These are phyloP conservation scores for Russula virescens DNA, from an alignment of 768 basidiomycete genomes.

Conservation along the genomic window DNA sequence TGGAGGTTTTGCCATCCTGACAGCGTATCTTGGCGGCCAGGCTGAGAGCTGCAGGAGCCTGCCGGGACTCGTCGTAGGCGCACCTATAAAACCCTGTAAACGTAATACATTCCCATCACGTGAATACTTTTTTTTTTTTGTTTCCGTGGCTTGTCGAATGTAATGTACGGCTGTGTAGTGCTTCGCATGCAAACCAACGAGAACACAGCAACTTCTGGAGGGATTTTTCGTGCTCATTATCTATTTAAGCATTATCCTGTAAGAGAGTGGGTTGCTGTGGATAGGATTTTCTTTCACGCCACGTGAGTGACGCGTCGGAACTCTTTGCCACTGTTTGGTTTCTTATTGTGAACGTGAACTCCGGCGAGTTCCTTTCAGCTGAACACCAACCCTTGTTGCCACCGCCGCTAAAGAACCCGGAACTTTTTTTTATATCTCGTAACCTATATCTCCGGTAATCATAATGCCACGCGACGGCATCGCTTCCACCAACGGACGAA, in stretches of 20 bases:
- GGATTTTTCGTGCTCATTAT: too few species aligned
- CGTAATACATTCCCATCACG: too few species aligned
- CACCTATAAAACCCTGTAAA: too few species aligned
- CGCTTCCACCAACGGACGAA: slow-evolving; percentile 1
- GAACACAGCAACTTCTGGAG: too few species aligned
- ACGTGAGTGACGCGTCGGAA: slow-evolving; percentile 20
- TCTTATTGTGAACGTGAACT: neutral
- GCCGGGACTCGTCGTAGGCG: too few species aligned
- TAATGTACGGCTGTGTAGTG: too few species aligned
- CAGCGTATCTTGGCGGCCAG: too few species aligned
- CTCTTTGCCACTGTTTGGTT: slow-evolving; percentile 18
- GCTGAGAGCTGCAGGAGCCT: too few species aligned
- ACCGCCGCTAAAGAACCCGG: neutral
- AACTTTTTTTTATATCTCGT: neutral
- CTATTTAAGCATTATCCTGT: neutral
- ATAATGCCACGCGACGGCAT: slow-evolving; percentile 19
- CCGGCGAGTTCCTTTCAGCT: neutral
- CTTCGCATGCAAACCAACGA: too few species aligned
- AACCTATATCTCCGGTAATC: neutral
- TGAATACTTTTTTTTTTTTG: too few species aligned
- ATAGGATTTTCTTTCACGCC: slow-evolving; percentile 1
- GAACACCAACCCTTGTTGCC: slow-evolving; percentile 8
- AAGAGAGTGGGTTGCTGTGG: neutral
- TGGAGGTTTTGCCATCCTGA: too few species aligned
- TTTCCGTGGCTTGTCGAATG: too few species aligned